Evolutionary conservation across 2,329 filamentous ascomycete species (phyloP).

Genomic region (Clonostachys rosea): DNA sequence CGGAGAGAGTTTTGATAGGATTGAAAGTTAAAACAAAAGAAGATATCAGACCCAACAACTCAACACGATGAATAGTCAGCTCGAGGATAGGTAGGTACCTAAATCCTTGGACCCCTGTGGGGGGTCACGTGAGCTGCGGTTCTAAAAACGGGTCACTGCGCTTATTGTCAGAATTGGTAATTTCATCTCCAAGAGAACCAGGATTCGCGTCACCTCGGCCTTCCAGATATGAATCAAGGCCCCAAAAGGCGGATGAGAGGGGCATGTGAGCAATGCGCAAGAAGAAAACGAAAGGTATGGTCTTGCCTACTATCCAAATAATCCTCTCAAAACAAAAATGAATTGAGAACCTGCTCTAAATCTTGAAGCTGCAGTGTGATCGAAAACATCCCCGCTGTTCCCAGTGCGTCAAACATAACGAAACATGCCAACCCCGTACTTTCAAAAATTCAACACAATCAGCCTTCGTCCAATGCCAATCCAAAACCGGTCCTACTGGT

Average conservation of each 20-base stretch:
- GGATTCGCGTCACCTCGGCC: too few species aligned
- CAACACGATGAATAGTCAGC: too few species aligned
- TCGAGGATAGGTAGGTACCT: too few species aligned
- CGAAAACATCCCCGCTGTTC: constrained; percentile 7
- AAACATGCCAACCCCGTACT: constrained; percentile 6
- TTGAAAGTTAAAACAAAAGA: too few species aligned
- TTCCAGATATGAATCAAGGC: too few species aligned
- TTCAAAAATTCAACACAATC: constrained; percentile 7
- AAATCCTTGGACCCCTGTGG: too few species aligned
- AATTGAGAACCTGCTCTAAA: neutral
- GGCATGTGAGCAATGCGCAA: constrained; percentile 7
- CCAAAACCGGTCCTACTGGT: neutral
- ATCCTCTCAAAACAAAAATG: neutral
- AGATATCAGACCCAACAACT: too few species aligned
- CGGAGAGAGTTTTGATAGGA: too few species aligned
- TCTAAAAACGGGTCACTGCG: too few species aligned
- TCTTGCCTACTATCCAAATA: neutral
- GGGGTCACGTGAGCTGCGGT: too few species aligned
- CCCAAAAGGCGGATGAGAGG: constrained; percentile 1
- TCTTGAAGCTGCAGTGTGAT: constrained; percentile 4
- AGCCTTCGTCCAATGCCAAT: neutral
- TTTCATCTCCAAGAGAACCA: too few species aligned
- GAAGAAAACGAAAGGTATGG: constrained; percentile 6
- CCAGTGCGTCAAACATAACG: constrained; percentile 6
- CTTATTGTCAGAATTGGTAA: too few species aligned